Base-by-base conservation (phyloP, 1,139 yeast genomes). In the Candida sanyaensis region DNA sequence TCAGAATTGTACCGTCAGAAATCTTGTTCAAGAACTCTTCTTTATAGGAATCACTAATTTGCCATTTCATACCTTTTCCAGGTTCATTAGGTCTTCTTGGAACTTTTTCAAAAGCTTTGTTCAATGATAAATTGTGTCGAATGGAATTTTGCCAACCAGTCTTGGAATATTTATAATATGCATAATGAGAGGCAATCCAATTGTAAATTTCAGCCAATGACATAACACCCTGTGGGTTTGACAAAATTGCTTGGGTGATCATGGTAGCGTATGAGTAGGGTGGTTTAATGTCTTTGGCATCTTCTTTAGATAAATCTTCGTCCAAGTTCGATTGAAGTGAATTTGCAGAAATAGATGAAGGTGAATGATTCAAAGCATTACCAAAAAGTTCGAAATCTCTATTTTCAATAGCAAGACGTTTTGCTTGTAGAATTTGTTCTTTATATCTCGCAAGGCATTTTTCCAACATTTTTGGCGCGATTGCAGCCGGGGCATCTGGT, bases 31-130 rank as follows among this genome's bases (percentile, higher is more conserved):
- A 71, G 58, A 91, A 92, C 55, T 95, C 99, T 45, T 84, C 85
- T 60, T 88, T 86, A 63, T 88, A 91, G 42, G 85, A 75, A 40
- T 88, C 95, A 55, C 91, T 84, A 50, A 93, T 92, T 69, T 91
- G 96, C 99, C 99, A 93, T 69, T 93, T 93, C 96, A 93, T 93
- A 54, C 99, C 99, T 66, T 93, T 93, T 29, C 99, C 99, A 0
- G 99, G 97, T 68, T 93, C 98, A 65, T 90, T 88, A 17, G 96
- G 93, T 64, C 89, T 83, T 61, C 99, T 79, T 26, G 99, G 97
- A 26, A 92, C 97, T 69, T 93, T 93, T 62, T 92, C 98, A 61
- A 81, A 81, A 6, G 85, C 85, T 62, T 81, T 81, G 59, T 81
- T 81, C 50, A 81, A 64, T 2, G 85, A 80, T 45, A 81, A 68